Conservation (phyloP, 1,284 basidiomycete species). For the Spongispora temasekensis region DNA sequence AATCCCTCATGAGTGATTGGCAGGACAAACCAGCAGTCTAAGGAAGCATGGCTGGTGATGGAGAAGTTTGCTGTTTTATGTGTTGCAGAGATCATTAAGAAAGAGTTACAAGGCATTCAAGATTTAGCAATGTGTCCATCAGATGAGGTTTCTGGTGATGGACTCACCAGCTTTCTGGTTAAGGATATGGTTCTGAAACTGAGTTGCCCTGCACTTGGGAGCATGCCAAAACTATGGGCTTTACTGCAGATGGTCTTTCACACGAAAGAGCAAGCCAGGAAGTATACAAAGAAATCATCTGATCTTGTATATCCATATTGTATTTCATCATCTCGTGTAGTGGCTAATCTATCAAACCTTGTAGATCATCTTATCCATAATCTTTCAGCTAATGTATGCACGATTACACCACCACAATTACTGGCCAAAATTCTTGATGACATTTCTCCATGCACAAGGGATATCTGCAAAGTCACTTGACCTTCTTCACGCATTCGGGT, state of each 20-base stretch:
- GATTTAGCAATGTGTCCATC: neutral
- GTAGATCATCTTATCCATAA: neutral
- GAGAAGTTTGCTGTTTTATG: neutral
- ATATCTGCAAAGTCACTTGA: neutral
- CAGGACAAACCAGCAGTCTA: neutral
- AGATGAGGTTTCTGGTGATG: neutral
- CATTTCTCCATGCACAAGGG: neutral
- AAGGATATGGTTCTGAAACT: slow-evolving; percentile 1
- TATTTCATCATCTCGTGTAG: neutral
- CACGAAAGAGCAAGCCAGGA: neutral
- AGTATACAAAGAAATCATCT: neutral
- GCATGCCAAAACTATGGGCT: neutral
- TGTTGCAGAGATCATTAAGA: neutral
- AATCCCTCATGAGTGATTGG: neutral
- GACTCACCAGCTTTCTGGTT: slow-evolving; percentile 1
- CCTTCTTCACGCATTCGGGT: neutral
- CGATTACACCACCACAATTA: neutral
- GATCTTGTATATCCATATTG: neutral
- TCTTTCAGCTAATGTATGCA: neutral
- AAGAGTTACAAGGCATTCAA: slow-evolving; percentile 1
- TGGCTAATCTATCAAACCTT: neutral
- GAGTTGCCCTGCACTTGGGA: neutral
- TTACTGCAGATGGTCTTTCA: neutral
- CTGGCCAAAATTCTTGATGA: slow-evolving; percentile 1
- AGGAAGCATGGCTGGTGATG: neutral